Evolutionary conservation across 2,329 filamentous ascomycete genomes (phyloP).

Genomic region (Dactylellina sp.): DNA sequence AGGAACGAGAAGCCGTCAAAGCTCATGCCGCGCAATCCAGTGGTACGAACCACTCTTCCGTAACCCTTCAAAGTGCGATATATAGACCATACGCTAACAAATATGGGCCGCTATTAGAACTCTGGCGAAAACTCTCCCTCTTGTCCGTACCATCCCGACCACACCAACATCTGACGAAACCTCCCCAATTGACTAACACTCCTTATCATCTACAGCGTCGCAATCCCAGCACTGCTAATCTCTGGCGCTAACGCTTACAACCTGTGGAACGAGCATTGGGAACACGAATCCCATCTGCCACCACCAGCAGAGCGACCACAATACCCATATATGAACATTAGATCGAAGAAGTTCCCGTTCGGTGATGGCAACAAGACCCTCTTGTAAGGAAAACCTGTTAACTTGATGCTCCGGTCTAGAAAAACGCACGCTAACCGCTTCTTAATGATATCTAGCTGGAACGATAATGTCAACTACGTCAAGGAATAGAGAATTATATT

Average conservation of each 20-base stretch:
- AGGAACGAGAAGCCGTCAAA: conserved; percentile 89
- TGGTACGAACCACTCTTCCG: conserved; percentile 70
- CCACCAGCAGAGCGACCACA: conserved; percentile 90
- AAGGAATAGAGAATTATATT: conserved; percentile 78
- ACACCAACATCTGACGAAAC: background rate
- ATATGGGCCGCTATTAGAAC: conserved; percentile 75
- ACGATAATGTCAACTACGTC: conserved; percentile 94
- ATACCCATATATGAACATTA: conserved; percentile 98
- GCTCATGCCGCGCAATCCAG: conserved; percentile 86
- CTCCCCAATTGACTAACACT: conserved; percentile 23
- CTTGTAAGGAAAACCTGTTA: conserved; percentile 35
- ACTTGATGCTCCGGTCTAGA: background rate
- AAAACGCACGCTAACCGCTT: conserved; percentile 19
- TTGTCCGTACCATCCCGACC: conserved; percentile 74
- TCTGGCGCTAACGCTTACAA: conserved; percentile 85
- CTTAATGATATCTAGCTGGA: conserved; percentile 76
- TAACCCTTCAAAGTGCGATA: too few relatives aligned
- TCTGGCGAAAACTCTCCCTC: conserved; percentile 95
- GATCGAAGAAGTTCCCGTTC: conserved; percentile 94
- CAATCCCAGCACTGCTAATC: conserved; percentile 78
- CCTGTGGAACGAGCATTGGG: conserved; percentile 96
- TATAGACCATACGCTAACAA: too few relatives aligned
- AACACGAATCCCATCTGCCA: conserved; percentile 87
- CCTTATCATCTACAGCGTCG: conserved; percentile 70
- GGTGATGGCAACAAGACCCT: conserved; percentile 92